Base-by-base conservation (phyloP, 2,329 filamentous ascomycete genomes). In the Aspergillus alliaceus region DNA sequence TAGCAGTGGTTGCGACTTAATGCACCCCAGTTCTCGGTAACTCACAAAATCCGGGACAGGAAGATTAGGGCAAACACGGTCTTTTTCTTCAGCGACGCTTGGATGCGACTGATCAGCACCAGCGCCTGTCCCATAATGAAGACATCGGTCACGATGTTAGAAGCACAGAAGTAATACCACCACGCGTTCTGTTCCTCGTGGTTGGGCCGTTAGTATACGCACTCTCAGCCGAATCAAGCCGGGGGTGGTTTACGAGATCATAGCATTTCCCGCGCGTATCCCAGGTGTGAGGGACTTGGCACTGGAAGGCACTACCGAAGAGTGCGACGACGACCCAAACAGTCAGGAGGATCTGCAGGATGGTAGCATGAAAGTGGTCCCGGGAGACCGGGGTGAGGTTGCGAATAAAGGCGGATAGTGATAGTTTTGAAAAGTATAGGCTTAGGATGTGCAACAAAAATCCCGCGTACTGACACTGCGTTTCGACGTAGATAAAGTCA, bases 351-450 rank as follows among this genome's bases (percentile, higher is more conserved):
- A 31, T 39, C 35, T 62, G 62, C 39, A 63, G 54, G 2, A 54
- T 31, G 25, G 47, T 47, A 15, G 61, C 61, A 44, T 62, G 54
- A 24, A 51, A 44, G 24, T 63, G 59, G 46, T 67, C 63, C 48
- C 61, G 61, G 20, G 46, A 44, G 0, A 56, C 54, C 15, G 63
- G 63, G 6, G 65, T 64, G 14, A 68, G 53, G 25, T 55, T 60
- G 11, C 61, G 55, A 31, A 67, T 63, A 40, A 68, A 68, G 3
- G 54, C 34, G 6, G 60, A 61, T n/a, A 68, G 51, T 2, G 66
- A 68, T 39, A 68, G 44, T 46, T 68, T 67, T 8, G 66, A 68
- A 32, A 66, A 51, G 11, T 44, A 54, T 18, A 68, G 58, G 35
- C 65, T 64, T 2, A 59, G 27, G n/a, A 62, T 52, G 40, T 65